phyloP scores from a whole-genome alignment of 768 basidiomycete species.

The Chalciporus piperatus region DNA sequence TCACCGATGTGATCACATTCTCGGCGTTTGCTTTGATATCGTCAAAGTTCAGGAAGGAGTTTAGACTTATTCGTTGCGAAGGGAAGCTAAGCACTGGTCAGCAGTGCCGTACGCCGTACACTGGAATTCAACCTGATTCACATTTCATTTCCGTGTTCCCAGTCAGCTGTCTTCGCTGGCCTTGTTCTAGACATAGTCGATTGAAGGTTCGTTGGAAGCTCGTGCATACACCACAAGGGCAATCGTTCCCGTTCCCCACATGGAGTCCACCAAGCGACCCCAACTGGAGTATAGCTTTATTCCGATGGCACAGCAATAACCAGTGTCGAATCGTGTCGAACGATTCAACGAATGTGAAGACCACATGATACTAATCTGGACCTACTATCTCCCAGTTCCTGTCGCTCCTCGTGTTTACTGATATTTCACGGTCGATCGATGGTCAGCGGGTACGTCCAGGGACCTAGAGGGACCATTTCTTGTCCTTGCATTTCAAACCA shows the following conservation, averaged over 20 bases:
- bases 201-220: background rate
- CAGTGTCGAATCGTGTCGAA: too few relatives aligned
- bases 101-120: background rate
- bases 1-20: background rate
- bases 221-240: too few relatives aligned
- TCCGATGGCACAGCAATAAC: too few relatives aligned
- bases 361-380: background rate
- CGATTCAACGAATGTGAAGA: background rate
- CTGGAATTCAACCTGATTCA: background rate
- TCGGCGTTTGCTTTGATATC: background rate
- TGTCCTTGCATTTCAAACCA: background rate
- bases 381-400: background rate
- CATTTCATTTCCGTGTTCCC: background rate
- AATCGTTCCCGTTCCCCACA: too few relatives aligned
- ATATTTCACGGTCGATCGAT: background rate
- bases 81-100: background rate
- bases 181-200: background rate
- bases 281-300: too few relatives aligned
- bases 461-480: background rate
- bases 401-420: background rate
- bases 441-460: too few relatives aligned
- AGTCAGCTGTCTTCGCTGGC: background rate
- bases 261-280: too few relatives aligned
- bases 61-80: conserved; percentile 5
- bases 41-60: background rate